Evolutionary conservation across 2,329 filamentous ascomycete species (phyloP).

Genomic region (Aspergillus piperis): DNA sequence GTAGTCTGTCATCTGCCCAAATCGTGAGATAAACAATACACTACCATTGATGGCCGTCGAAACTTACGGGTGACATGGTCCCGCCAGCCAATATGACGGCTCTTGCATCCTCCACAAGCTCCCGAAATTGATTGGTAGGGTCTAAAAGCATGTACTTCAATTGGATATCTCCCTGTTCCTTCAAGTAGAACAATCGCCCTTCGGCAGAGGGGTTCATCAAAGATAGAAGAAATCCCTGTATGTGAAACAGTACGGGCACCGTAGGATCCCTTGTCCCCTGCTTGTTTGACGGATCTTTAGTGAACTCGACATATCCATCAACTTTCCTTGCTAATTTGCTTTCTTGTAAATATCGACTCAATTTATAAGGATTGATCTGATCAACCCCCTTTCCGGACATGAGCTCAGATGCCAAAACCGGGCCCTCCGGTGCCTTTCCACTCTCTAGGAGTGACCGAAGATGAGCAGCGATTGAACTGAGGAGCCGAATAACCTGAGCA

Average conservation of each 20-base stretch:
- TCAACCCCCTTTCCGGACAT: slow-evolving; percentile 85
- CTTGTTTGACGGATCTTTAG: slow-evolving; percentile 53
- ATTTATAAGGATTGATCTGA: slow-evolving; percentile 89
- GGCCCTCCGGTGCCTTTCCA: slow-evolving; percentile 59
- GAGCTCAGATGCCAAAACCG: slow-evolving; percentile 70
- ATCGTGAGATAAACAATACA: slow-evolving; percentile 13
- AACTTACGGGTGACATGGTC: slow-evolving; percentile 82
- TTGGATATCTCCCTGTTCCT: slow-evolving; percentile 52
- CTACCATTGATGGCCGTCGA: slow-evolving; percentile 10
- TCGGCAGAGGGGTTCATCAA: slow-evolving; percentile 81
- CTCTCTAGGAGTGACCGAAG: slow-evolving; percentile 55
- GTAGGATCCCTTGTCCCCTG: slow-evolving; percentile 31
- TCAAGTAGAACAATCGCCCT: slow-evolving; percentile 61
- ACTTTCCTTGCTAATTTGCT: slow-evolving; percentile 94
- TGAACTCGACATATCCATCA: slow-evolving; percentile 76
- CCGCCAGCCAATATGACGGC: slow-evolving; percentile 90
- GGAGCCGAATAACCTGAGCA: slow-evolving; percentile 78
- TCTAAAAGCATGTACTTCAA: slow-evolving; percentile 88
- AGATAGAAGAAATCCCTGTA: slow-evolving; percentile 71
- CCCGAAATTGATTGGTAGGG: slow-evolving; percentile 85
- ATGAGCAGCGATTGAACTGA: slow-evolving; percentile 75
- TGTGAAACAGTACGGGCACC: slow-evolving; percentile 61
- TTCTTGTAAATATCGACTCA: slow-evolving; percentile 83
- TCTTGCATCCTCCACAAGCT: slow-evolving; percentile 79
- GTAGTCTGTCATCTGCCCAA: slow-evolving; percentile 75